phyloP scores from a whole-genome alignment of 2,329 filamentous ascomycete genomes.

The Trichoderma semiorbis region DNA sequence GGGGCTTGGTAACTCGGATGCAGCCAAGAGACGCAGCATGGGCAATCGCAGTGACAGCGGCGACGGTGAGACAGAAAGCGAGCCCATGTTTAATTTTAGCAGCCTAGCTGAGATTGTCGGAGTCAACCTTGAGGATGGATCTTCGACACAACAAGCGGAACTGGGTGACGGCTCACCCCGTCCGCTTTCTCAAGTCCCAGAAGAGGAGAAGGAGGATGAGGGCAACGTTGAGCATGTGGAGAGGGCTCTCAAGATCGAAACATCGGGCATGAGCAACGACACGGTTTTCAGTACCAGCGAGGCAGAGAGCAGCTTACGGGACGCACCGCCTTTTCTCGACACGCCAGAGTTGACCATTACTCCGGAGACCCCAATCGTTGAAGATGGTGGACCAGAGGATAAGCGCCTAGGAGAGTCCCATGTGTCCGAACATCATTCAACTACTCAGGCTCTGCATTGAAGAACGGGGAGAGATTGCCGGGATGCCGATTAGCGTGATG shows the following conservation, averaged over 20 bases:
- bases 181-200: conserved; percentile 37
- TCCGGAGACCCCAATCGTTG: conserved; percentile 44
- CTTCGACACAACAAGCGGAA: conserved; percentile 31
- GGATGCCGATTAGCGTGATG: not conserved
- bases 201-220: conserved; percentile 37
- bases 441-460: not conserved
- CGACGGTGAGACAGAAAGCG: conserved; percentile 52
- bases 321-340: conserved; percentile 17
- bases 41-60: conserved; percentile 45
- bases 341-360: conserved; percentile 48
- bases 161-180: conserved; percentile 23
- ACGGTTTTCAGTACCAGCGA: not conserved
- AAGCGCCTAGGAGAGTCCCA: conserved; percentile 44
- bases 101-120: conserved; percentile 84
- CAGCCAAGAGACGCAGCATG: conserved; percentile 49
- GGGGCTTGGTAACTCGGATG: conserved; percentile 34
- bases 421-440: conserved; percentile 19
- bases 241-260: conserved; percentile 16
- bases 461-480: not conserved
- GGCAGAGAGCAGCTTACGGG: not conserved
- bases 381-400: conserved; percentile 34
- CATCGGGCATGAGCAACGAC: not conserved
- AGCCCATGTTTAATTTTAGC: conserved; percentile 88
- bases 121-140: conserved; percentile 51
- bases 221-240: conserved; percentile 33